Base-by-base conservation (phyloP, 2,329 filamentous ascomycete species). In the Aspergillus sp. region DNA sequence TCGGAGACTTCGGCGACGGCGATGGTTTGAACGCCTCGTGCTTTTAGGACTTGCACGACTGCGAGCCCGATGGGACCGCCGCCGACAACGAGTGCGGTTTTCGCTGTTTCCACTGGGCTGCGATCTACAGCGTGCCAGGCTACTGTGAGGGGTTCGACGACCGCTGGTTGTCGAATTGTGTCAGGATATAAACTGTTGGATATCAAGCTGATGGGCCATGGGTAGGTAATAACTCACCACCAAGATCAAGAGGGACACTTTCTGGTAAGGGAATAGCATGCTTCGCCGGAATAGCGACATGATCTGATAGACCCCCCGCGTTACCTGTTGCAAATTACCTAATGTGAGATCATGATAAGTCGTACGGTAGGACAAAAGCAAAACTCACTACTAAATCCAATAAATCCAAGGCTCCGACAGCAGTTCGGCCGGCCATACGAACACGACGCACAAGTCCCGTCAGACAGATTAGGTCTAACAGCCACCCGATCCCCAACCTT, bases 11-110 rank as follows among this genome's bases (percentile, higher is more conserved):
- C 85, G 9, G 79, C 81, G 20, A 85, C 80, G 49, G 87, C 81
- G 39, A 88, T 81, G 15, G 77, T 78, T 20, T 76, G 76, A 1
- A 81, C 79, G 0, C 81, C 80, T 12, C 77, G 75, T 0, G 82
- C 83, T 15, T 78, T 76, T 3, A 88, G 74, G 15, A 82, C 83
- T 55, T 85, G 81, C 2, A 88, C 78, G 3, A 87, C 76, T 0
- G 83, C 82, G 12, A 87, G 74, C 0, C 84, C 85, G 48, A 88
- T 87, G 0, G 85, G 85, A 0, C 85, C 85, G 2, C 82, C 84
- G 8, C 85, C 85, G 2, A 86, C 73, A 4, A 88, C 78, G 26
- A 88, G 66, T 5, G 80, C 81, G 0, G 76, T 76, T 11, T 80
- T 76, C 1, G 77, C 78, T 6, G 62, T 56, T 8, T 74, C 73